Base-by-base conservation (phyloP, 129 eudicot species). In the Rutidosis leptorrhynchoides region DNA sequence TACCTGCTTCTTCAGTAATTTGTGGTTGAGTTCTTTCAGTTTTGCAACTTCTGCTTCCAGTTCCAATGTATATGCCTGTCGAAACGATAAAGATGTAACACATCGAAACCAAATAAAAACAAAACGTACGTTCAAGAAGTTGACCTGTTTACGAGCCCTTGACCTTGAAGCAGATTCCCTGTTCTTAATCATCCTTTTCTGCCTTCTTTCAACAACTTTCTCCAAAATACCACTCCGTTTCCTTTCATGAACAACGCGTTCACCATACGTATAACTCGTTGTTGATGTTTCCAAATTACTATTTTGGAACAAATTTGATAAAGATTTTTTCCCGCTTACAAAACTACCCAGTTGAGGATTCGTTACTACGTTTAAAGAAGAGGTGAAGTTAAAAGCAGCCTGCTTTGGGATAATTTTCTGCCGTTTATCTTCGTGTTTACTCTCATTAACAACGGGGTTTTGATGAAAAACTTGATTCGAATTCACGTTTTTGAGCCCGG, bases 121-220 rank as follows among this genome's bases (percentile, higher is more conserved):
- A 51, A 29, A 48, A 46, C 17, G 12, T 29, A 3, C 42, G 67
- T 43, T 70, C n/a, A 49, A 58, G 40, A 43, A 23, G 68, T 12
- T 74, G 68, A 87, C 97, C 97, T 91, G 97, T 67, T 91, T 91
- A 37, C 96, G 80, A 71, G 95, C 96, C 74, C 97, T 76, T 59
- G 97, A 91, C 77, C 97, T 79, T 24, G 97, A 94, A 79, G 97
- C 96, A 8, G 97, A 91, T 66, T 91, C 96, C 67, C 97, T 79
- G 65, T 91, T 90, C 67, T 90, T 90, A 21, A 90, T 90, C 97
- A 87, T 90, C 59, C 97, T 80, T 75, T 79, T 90, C 33, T 75
- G 84, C 77, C 96, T 83, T 77, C 96, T 85, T 67, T 87, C 96
- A 66, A 79, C 90, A 49, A 79, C 88, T 62, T 79, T 85, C 86